Conservation (phyloP, 305 asterid species). For the Fraxinus albicans region DNA sequence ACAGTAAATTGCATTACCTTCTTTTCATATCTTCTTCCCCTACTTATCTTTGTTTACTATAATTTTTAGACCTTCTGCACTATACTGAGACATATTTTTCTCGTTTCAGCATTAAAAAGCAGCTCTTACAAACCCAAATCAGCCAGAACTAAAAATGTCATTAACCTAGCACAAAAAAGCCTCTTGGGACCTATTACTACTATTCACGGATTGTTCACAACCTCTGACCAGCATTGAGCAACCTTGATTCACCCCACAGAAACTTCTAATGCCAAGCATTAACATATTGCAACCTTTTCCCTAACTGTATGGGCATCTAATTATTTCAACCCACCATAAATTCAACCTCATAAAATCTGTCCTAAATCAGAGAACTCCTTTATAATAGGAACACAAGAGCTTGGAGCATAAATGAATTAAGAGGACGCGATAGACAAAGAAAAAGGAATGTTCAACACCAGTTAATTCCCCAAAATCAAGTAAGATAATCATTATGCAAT, state of each 20-base stretch:
- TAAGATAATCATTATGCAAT: neutral
- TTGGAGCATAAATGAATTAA: neutral
- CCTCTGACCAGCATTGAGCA: constrained; percentile 1
- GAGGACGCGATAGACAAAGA: neutral
- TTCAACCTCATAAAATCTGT: neutral
- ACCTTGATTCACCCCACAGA: neutral
- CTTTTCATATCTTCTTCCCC: neutral
- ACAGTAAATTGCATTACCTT: neutral
- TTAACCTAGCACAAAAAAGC: neutral
- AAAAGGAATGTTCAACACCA: neutral
- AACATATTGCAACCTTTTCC: neutral
- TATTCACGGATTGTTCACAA: neutral
- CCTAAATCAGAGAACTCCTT: neutral
- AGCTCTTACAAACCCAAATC: neutral
- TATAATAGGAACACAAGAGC: neutral
- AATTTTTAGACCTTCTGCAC: neutral
- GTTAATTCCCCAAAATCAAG: neutral
- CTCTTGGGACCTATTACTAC: neutral
- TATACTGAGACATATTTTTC: neutral
- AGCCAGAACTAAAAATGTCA: neutral
- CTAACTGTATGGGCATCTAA: neutral
- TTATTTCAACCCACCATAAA: neutral
- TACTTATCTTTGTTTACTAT: neutral
- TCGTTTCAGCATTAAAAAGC: neutral
- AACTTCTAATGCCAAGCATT: neutral